Base-by-base conservation (phyloP, 2,329 filamentous ascomycete species). In the Diplodia mutila region DNA sequence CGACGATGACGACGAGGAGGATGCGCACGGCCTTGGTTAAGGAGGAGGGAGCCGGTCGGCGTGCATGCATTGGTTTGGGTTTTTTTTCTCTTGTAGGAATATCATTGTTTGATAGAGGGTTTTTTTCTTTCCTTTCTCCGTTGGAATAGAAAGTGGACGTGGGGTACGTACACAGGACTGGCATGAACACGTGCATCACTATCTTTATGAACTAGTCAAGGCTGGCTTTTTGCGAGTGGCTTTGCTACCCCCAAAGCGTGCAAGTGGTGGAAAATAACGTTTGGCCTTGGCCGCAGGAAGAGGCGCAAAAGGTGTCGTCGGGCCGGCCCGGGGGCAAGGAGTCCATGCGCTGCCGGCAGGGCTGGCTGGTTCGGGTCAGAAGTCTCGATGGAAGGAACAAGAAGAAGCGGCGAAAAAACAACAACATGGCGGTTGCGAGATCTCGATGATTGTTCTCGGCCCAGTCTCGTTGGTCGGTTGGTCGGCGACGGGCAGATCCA, bases 131-230 rank as follows among this genome's bases (percentile, higher is more conserved):
- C 14, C 12, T 54, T 21, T 9, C 27, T 18, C 21, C 23, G 27
- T 49, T n/a, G 59, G n/a, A n/a, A 52, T 63, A 63, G 59, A 63
- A 29, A 52, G 34, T 12, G n/a, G 46, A 46, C n/a, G 42, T 46
- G 42, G 42, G 39, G 7, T 42, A 18, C 14, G 9, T 37, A 37
- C 34, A 34, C 8, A 2, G 32, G 32, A n/a, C n/a, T n/a, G n/a
- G n/a, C n/a, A n/a, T n/a, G n/a, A 46, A 46, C 42, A 46, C 42
- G 42, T 46, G 42, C 42, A 46, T 46, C 14, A 21, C n/a, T 46
- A 16, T 8, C n/a, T 32, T 21, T 37, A 3, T 9, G 34, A 37
- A 37, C 34, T 37, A 37, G 34, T 37, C 18, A 23, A 1, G 46
- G 5, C 25, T 29, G 39, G 55, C 55, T 61, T 23, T 23, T 16